Conservation (phyloP, 495 filamentous ascomycete genomes). For the Amphirosellinia nigrospora region DNA sequence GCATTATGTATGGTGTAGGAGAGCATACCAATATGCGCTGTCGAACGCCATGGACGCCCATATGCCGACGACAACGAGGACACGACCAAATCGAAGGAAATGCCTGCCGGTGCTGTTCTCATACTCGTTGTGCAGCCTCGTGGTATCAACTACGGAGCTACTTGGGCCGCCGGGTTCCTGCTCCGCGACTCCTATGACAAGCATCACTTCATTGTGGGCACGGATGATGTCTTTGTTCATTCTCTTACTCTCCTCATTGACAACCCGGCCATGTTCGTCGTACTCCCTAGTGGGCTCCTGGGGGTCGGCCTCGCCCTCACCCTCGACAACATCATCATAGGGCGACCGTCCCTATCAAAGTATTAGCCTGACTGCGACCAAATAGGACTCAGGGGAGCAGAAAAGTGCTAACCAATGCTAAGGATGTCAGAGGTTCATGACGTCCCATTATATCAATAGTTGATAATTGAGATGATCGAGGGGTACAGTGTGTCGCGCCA, state of each 20-base stretch:
- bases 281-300: constrained; percentile 65
- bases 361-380: constrained; percentile 6
- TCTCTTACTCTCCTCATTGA: constrained; percentile 62
- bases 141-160: constrained; percentile 34
- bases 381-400: neutral
- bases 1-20: neutral
- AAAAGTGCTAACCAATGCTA: constrained; percentile 53
- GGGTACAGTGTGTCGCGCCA: constrained; percentile 3
- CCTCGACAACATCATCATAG: constrained; percentile 66
- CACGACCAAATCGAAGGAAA: constrained; percentile 44
- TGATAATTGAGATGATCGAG: neutral
- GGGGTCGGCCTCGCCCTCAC: constrained; percentile 51
- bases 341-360: constrained; percentile 68
- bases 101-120: constrained; percentile 48
- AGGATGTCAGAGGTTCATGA: constrained; percentile 56
- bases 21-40: constrained; percentile 55
- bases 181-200: constrained; percentile 59
- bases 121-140: constrained; percentile 41
- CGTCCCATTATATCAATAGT: constrained; percentile 47
- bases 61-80: constrained; percentile 48
- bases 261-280: constrained; percentile 71
- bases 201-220: constrained; percentile 64
- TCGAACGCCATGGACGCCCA: constrained; percentile 60
- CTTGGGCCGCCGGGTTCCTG: constrained; percentile 45
- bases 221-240: constrained; percentile 58